Base-by-base conservation (phyloP, 2,329 filamentous ascomycete species). In the Diaporthe velutina region DNA sequence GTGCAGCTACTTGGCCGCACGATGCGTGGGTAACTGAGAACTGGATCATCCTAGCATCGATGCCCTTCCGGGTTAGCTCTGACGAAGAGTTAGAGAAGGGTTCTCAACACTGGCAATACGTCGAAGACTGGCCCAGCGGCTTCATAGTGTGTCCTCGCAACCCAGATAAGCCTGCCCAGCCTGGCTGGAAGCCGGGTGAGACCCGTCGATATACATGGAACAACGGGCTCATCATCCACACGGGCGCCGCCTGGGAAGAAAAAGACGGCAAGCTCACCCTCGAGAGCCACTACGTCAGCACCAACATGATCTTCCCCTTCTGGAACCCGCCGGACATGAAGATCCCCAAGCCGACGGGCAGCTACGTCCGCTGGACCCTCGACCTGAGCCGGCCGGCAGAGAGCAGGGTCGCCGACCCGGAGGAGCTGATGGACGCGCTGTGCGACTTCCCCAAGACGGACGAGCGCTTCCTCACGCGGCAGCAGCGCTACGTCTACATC, bases 361-460 rank as follows among this genome's bases (percentile, higher is more conserved):
- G 55, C 55, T 58, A 58, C 33, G 55, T 58, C 30, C 55, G 55
- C 55, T 58, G 55, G 55, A 58, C 55, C 1, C 55, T 58, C 10
- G 55, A 58, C 9, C 30, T 58, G 30, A 22, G 30, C 33, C 55
- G 38, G 19, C 55, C 55, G 55, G 10, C 55, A 38, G 55, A 58
- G 30, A 58, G 6, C 55, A 38, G 55, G 22, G 55, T 58, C 8
- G 28, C 55, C 9, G 55, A 58, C 10, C 55, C 55, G 7, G 33
- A 58, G 33, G 19, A 58, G 30, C 12, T 58, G 55, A 35, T 58
- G 55, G 55, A 19, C 4, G 30, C 55, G 3, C 55, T 58, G 55
- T 58, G 55, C 30, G 55, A 58, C 55, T 58, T 58, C 17, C 55
- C 55, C 55, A 58, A 58, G 55, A 58, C 55, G 22, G 55, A 58